Percentiles rank a stretch among this genome's conserved stretches.
Conservation (phyloP, 2,329 filamentous ascomycete species). For the Sporothrix inflata region DNA sequence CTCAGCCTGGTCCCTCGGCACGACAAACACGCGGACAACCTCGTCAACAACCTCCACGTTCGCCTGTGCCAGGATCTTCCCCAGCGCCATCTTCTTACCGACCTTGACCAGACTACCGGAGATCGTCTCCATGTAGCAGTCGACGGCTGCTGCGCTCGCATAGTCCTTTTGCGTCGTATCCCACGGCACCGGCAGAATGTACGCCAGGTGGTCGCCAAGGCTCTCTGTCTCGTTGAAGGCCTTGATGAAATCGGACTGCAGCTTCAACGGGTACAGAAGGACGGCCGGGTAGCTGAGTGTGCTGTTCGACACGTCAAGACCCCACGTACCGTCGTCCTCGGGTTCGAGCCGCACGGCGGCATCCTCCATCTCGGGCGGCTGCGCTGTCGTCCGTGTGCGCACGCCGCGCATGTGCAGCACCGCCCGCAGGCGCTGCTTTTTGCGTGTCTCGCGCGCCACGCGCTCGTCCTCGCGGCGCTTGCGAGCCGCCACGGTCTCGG, state of each 20-base stretch:
- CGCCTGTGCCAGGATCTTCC: constrained; percentile 71
- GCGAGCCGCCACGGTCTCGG: constrained; percentile 58
- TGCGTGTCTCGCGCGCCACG: constrained; percentile 56
- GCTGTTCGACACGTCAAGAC: constrained; percentile 73
- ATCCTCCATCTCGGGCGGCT: constrained; percentile 87
- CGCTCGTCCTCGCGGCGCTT: constrained; percentile 59
- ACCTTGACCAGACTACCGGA: constrained; percentile 83
- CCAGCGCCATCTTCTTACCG: constrained; percentile 78
- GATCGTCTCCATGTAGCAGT: constrained; percentile 86
- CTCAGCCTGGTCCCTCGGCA: constrained; percentile 70
- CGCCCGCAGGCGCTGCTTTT: constrained; percentile 64
- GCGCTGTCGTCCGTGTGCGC: constrained; percentile 64
- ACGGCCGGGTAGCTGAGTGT: constrained; percentile 76
- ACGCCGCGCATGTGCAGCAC: constrained; percentile 74
- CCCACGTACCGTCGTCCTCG: constrained; percentile 39
- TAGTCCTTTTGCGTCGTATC: constrained; percentile 66
- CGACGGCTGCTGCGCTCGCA: constrained; percentile 69
- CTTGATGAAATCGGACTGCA: constrained; percentile 90
- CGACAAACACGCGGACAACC: constrained; percentile 77
- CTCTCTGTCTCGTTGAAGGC: constrained; percentile 77
- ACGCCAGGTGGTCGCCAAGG: constrained; percentile 76
- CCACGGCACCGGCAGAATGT: constrained; percentile 90
- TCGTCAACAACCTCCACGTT: constrained; percentile 88
- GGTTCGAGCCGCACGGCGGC: constrained; percentile 70
- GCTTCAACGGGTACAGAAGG: constrained; percentile 79